A percentile compares a stretch with the other conserved stretches of the same genome.
phyloP scores from a whole-genome alignment of 1,284 basidiomycete genomes.

The Takashimella koratensis region DNA sequence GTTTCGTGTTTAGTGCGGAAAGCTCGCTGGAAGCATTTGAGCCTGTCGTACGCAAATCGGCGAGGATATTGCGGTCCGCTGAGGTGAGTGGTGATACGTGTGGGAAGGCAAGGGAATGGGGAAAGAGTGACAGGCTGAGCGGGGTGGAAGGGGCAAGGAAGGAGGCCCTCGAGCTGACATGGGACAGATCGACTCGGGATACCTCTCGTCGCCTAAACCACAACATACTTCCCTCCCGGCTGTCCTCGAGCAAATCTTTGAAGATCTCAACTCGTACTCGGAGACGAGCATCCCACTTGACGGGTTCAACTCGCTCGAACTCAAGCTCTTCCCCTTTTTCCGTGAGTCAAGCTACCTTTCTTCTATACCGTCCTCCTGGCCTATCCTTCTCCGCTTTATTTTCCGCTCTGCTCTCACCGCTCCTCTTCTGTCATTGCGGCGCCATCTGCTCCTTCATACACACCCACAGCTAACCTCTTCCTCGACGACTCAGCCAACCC shows the following conservation, averaged over 20 bases:
- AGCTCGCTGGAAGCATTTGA: constrained; percentile 93
- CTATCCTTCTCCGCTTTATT: background rate
- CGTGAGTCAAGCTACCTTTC: constrained; percentile 43
- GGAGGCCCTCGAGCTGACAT: too few species aligned
- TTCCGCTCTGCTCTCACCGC: background rate
- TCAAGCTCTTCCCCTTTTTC: constrained; percentile 95
- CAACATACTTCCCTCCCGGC: constrained; percentile 66
- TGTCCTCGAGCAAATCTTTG: constrained; percentile 93
- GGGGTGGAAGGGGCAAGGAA: too few species aligned
- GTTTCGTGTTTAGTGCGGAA: constrained; percentile 86
- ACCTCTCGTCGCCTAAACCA: constrained; percentile 72
- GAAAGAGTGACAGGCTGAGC: too few species aligned
- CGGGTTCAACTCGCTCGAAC: constrained; percentile 82
- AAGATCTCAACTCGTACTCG: constrained; percentile 94
- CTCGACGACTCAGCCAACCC: constrained; percentile 62
- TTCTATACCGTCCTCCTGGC: too few species aligned
- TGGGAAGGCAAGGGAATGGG: too few species aligned
- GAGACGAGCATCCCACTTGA: constrained; percentile 89
- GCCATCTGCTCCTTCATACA: background rate
- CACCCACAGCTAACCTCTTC: background rate
- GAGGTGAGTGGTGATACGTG: too few species aligned
- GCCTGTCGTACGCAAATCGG: constrained; percentile 90
- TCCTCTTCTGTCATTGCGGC: background rate
- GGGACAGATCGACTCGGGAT: constrained; percentile 80
- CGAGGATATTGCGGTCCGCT: constrained; percentile 75